Base-by-base conservation (phyloP, 176 grass and related monocot species). In the Carex scoparia region DNA sequence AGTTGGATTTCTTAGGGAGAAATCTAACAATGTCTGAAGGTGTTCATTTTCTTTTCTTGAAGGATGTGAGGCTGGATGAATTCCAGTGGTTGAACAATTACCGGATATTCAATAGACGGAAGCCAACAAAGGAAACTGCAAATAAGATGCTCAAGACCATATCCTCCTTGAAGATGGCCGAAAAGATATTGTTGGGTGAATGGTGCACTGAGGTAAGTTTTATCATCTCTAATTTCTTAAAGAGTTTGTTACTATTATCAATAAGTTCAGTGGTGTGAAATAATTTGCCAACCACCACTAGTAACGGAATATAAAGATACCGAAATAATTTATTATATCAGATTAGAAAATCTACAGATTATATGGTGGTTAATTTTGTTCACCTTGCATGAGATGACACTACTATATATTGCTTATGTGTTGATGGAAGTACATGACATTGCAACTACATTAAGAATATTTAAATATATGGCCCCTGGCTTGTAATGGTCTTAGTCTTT, bases 141-240 rank as follows among this genome's bases (percentile, higher is more conserved):
- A 76, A 53, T 13, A 76, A 31, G 19, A 76, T 55, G 46, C 23
- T 27, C 14, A 51, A 55, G 7, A 55, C 10, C 7, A 23, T 76
- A 54, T 76, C 72, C 72, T 55, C 72, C 12, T 76, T 76, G 19
- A 76, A 76, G 72, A 55, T 55, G 48, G 48, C 23, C 2, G 48
- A 76, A 54, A 76, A 76, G 10, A 23, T 76, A 54, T 55, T 3
- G 0, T 30, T 76, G 23, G 48, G 44, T 55, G 18, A 76, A 55
- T 76, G 72, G 72, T 76, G 46, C 23, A 76, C 27, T 3, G 46
- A 76, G n/a, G 72, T 76, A 55, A 28, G 11, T 75, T 71, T 76
- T 55, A 31, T 13, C n/a, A 76, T 46, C 38, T 71, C 65, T 23
- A 69, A 37, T 15, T 68, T 68, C 31, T 68, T 32, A 68, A 68